Evolutionary conservation across 208 protist species (phyloP), one percentile per base, ranked within the genome.

Genomic region (Strigomonas galati): DNA sequence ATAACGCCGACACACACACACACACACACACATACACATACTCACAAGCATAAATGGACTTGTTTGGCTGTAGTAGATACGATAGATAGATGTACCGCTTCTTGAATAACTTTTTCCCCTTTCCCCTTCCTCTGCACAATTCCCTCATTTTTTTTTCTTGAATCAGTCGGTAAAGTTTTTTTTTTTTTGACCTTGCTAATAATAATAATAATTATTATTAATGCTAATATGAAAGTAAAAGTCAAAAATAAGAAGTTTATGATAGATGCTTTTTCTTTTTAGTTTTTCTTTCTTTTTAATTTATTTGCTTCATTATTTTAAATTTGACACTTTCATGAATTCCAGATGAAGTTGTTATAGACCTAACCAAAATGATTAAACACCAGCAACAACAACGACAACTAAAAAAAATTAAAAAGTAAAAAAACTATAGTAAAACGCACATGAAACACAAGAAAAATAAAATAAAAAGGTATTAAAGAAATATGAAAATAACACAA

Each of bases 1-100:
- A 9, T 37, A 9, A 37, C 9, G 32, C 2, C 2, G 32, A 37
- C 9, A 37, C 9, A 37, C 7, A 54, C 9, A 54, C 9, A 30
- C 23, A 58, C 6, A 31, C n/a, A 62, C 19, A 62, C 37, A 62
- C n/a, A 62, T 19, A 62, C 31, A 44, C 57, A 27, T 10, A 27
- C 19, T 9, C 31, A 43, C 14, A 30, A 40, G n/a, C 23, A 46
- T 28, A 59, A 59, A 28, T 30, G 14, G 14, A 54, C 4, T 40
- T 40, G 7, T 40, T 14, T 40, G 4, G 35, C 35, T 40, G 3
- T 46, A 3, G 40, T 46, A 46, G 40, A 46, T 19, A 46, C 12
- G 28, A 56, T 56, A 56, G 52, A 56, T 56, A 32, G 27, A 35
- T 56, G 27, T 32, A 56, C 52, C 28, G 55, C 3, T 6, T 58